Conservation (phyloP, 2,329 filamentous ascomycete species). For the Leptographium procerum region DNA sequence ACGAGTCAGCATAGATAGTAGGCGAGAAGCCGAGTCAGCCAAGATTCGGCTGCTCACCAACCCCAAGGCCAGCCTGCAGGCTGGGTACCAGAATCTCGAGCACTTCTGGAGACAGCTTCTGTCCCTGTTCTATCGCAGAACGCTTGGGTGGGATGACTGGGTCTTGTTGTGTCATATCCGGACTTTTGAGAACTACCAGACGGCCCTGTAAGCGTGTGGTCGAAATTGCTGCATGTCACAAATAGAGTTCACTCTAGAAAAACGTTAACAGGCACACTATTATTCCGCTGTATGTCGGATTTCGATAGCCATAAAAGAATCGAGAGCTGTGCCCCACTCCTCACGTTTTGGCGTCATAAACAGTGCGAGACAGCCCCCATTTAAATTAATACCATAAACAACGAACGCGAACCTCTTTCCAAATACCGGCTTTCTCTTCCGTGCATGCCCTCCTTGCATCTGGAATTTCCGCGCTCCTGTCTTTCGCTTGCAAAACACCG, state of each 20-base stretch:
- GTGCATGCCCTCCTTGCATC: not conserved
- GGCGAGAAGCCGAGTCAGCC: not conserved
- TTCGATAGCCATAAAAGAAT: not conserved
- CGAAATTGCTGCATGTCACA: not conserved
- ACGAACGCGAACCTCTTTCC: not conserved
- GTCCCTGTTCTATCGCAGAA: constrained; percentile 3
- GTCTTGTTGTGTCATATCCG: not conserved
- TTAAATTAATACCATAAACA: not conserved
- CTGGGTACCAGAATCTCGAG: constrained; percentile 36
- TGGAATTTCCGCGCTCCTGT: not conserved
- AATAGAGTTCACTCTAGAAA: not conserved
- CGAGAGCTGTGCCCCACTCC: not conserved
- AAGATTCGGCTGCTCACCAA: constrained; percentile 36
- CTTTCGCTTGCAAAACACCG: not conserved
- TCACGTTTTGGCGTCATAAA: not conserved
- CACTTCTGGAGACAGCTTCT: constrained; percentile 30
- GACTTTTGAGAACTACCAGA: not conserved
- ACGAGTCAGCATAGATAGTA: not conserved
- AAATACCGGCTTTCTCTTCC: not conserved
- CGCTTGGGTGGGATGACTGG: constrained; percentile 1
- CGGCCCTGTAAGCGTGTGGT: not conserved
- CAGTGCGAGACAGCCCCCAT: not conserved
- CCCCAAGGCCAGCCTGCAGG: constrained; percentile 46
- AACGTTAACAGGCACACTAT: not conserved
- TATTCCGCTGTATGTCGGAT: not conserved